Evolutionary conservation across 306 rosid species (phyloP).

Genomic region (Alnus rubra): DNA sequence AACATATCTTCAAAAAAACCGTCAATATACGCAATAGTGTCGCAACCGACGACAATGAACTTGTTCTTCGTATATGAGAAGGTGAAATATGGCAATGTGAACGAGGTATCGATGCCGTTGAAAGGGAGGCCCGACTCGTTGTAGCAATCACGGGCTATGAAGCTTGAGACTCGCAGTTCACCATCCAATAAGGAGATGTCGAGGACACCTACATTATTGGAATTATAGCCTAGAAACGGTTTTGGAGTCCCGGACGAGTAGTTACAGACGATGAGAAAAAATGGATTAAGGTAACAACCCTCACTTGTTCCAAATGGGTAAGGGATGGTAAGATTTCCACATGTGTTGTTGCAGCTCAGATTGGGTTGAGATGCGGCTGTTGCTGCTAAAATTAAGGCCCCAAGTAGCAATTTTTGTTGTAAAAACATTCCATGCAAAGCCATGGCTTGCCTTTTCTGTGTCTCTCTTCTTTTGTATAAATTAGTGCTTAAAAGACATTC

Average conservation of each 20-base stretch:
- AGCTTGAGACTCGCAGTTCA: too few species aligned
- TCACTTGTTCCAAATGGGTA: conserved; percentile 33
- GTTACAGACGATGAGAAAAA: conserved; percentile 28
- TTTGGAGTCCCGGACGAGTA: not conserved
- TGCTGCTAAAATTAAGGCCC: too few species aligned
- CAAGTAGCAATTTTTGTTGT: not conserved
- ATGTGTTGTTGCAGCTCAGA: not conserved
- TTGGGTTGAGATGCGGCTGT: conserved; percentile 5
- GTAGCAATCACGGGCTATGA: not conserved
- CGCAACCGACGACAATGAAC: too few species aligned
- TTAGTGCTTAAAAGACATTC: not conserved
- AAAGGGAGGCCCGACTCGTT: too few species aligned
- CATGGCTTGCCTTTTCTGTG: not conserved
- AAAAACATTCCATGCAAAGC: not conserved
- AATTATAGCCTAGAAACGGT: not conserved
- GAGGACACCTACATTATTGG: too few species aligned
- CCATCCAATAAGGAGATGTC: too few species aligned
- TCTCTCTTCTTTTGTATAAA: not conserved
- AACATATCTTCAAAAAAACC: too few species aligned
- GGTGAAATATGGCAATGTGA: too few species aligned
- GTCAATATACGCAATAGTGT: too few species aligned
- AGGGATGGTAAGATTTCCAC: conserved; percentile 30
- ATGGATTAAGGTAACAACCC: conserved; percentile 18
- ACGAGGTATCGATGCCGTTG: not conserved
- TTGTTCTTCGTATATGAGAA: too few species aligned